Evolutionary conservation across 192 early-diverging fungal species (phyloP).

Genomic region (Backusella circina): DNA sequence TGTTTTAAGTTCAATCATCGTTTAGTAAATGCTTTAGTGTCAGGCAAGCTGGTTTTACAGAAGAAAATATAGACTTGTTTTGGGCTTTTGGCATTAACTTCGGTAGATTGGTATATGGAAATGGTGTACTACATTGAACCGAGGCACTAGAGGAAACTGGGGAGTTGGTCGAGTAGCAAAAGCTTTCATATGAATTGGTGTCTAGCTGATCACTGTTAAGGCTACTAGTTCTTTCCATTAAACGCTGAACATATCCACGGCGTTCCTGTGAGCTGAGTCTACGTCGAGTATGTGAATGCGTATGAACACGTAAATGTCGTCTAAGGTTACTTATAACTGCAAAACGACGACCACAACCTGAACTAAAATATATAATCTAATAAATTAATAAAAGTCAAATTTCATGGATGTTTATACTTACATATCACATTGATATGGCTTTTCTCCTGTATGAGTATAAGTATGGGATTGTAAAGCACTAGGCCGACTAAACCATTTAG

Average conservation of each 20-base stretch:
- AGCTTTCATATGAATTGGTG: background rate
- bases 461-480: slow-evolving; percentile 17
- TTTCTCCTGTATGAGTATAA: slow-evolving; percentile 31
- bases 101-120: background rate
- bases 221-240: background rate
- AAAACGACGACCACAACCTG: slow-evolving; percentile 54
- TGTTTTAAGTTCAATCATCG: background rate
- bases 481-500: slow-evolving; percentile 16
- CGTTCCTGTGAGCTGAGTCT: slow-evolving; percentile 8
- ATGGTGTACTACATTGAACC: background rate
- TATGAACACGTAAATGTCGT: slow-evolving; percentile 51
- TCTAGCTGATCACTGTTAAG: background rate
- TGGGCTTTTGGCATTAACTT: background rate
- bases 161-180: background rate
- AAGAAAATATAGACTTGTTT: background rate
- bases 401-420: background rate
- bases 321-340: slow-evolving; percentile 64
- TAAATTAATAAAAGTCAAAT: background rate
- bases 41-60: background rate
- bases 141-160: background rate
- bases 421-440: slow-evolving; percentile 19
- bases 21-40: background rate
- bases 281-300: background rate
- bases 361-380: background rate
- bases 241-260: background rate